Base-by-base conservation (phyloP, 345 rosid genomes). In the Moringa oleifera region DNA sequence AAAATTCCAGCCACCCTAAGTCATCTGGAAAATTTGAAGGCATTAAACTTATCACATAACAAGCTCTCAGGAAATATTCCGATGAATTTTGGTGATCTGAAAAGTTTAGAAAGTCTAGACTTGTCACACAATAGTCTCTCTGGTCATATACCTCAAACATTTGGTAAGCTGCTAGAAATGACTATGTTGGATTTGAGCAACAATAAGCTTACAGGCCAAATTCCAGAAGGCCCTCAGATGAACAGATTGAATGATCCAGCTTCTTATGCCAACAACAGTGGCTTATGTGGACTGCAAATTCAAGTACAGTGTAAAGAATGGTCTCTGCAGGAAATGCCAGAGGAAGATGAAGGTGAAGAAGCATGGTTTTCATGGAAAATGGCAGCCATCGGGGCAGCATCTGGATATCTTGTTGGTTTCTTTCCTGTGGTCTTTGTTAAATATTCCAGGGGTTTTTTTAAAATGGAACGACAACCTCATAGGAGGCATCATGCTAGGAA, bases 351-450 rank as follows among this genome's bases (percentile, higher is more conserved):
- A 23, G 22, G 51, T n/a, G n/a, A n/a, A n/a, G n/a, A n/a, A n/a
- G n/a, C n/a, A n/a, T 18, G 50, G 70, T 65, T 76, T 72, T 72
- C 81, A 54, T 76, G 83, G 83, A n/a, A n/a, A n/a, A n/a, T n/a
- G n/a, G n/a, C n/a, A n/a, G n/a, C n/a, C n/a, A n/a, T n/a, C n/a
- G n/a, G n/a, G n/a, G n/a, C n/a, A n/a, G n/a, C n/a, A n/a, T n/a
- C n/a, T n/a, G n/a, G n/a, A n/a, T n/a, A n/a, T n/a, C n/a, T n/a
- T n/a, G n/a, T n/a, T n/a, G n/a, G n/a, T n/a, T n/a, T n/a, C n/a
- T n/a, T n/a, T n/a, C n/a, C n/a, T n/a, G n/a, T n/a, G n/a, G n/a
- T n/a, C n/a, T n/a, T n/a, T n/a, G n/a, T n/a, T n/a, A n/a, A n/a
- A n/a, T n/a, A n/a, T n/a, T n/a, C n/a, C n/a, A n/a, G n/a, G n/a